Base-by-base conservation (phyloP, 179 eudicot genomes). In the Silene noctiflora region DNA sequence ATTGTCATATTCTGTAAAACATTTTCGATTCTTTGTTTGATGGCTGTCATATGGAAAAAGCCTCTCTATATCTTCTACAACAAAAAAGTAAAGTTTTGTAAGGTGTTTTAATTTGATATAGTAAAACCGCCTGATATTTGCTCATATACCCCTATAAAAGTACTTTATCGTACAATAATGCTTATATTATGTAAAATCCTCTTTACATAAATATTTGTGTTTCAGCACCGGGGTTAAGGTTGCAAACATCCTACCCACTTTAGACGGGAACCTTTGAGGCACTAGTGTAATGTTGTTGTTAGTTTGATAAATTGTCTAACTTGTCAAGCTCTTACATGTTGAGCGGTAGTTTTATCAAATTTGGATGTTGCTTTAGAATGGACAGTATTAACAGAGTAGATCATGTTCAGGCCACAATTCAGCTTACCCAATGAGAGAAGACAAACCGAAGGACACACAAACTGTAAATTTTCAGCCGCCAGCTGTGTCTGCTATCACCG, bases 381-480 rank as follows among this genome's bases (percentile, higher is more conserved):
- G 31, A 31, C 27, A 4, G 44, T 6, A 56, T 35, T 78, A 77
- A 65, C 60, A 66, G 66, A 86, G 70, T 78, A 31, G 19, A 67
- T 27, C 82, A 24, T 74, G 65, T 81, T 64, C 63, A 87, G 94
- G 92, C 29, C 75, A 88, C 76, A 75, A 79, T 84, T 87, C 85
- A 69, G 89, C 90, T 63, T 86, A 84, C 70, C 86, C 78, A 75
- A 78, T 90, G 71, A 81, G 87, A 63, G 87, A 86, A 82, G 84
- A 85, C 70, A 89, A 85, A 21, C 88, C 87, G 21, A 86, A 73
- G 75, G 91, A 86, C 73, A 83, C 83, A 61, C 87, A 84, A 69
- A 55, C 79, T 75, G 83, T 89, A 72, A 82, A 81, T 62, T 82
- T 78, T 62, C 94, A 85, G 86, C 98, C 98, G 71, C 90, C 91